Evolutionary conservation across 2,329 filamentous ascomycete species (phyloP), one percentile per base, ranked within the genome.

Genomic region (Pseudocercospora cruenta): DNA sequence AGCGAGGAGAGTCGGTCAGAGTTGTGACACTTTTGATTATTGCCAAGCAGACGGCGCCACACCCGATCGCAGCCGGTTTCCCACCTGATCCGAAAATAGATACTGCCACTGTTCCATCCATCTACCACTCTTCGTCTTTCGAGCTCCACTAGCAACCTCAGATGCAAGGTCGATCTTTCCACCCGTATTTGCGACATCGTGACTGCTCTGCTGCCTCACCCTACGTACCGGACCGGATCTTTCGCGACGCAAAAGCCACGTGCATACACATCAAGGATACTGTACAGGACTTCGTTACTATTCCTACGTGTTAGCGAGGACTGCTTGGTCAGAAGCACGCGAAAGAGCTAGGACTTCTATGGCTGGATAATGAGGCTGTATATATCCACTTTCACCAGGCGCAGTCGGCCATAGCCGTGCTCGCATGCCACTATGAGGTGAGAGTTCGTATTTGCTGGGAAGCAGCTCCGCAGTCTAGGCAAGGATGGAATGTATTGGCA

Each of bases 401-500:
- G 45, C 45, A 49, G 45, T 49, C n/a, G 45, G 33, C 4, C 33
- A 5, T 16, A 9, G 45, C n/a, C 45, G 45, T 49, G 21, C 21
- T 22, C 10, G 45, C 21, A 19, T 49, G 45, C 45, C n/a, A 24
- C 22, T 51, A 19, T 51, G 22, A 24, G 47, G 47, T 51, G 47
- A 51, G 47, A 51, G 19, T 26, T 26, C 26, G n/a, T 10, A 19
- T 26, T 33, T 28, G 53, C 53, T 55, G 53, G 53, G 53, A 55
- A 28, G 22, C 14, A 55, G 53, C 53, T 55, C 53, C 53, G 53
- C 53, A 55, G 19, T 10, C n/a, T 33, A 26, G 26, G 53, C 53
- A 55, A 55, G 53, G 24, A 55, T 55, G 53, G 53, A 55, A 55
- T 55, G 53, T 26, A 55, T 33, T 26, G n/a, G 53, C 26, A 31